Base-by-base conservation (phyloP, 805 yeast genomes). In the Ogataea parapolymorpha region DNA sequence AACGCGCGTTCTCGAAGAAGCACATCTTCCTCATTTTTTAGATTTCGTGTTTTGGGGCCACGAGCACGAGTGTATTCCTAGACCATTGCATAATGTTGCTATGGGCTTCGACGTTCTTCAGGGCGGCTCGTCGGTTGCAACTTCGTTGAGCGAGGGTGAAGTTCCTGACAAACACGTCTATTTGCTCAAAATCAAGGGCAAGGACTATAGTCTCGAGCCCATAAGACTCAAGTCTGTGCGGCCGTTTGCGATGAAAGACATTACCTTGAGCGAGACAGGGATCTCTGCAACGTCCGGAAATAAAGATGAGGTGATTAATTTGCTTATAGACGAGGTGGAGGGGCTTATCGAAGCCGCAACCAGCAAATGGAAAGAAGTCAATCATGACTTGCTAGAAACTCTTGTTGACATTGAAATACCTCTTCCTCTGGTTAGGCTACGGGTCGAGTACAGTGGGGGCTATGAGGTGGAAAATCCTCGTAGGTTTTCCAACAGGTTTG, bases 21-120 rank as follows among this genome's bases (percentile, higher is more conserved):
- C 71, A 39, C 84, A 85, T 51, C 65, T 93, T 17, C 99, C 98
- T 0, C 67, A 72, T 7, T 89, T 90, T 57, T 55, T 93, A 34
- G 89, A 93, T 56, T 68, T 91, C 42, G 81, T 93, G 0, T 66
- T 90, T 2, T 93, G 99, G 99, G 99, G 99, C 13, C 99, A 93
- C 62, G 99, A 93, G 59, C 99, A 93, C 62, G 97, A 93, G 58
- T 88, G 97, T 56, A 72, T 82, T 4, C 86, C 91, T 1, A 77
- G 76, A 43, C 79, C 95, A 0, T 73, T 70, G 1, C 68, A 68
- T 32, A 82, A 83, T 53, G 68, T 77, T 1, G 72, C 71, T 9
- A 74, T 74, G 2, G 83, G 82, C 1, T 88, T 91, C 56, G 79
- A 79, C 41, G 88, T 89, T 0, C 69, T 93, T 27, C 96, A 89